phyloP scores from a whole-genome alignment of 2,329 filamentous ascomycete genomes.

The Colletotrichum horii region DNA sequence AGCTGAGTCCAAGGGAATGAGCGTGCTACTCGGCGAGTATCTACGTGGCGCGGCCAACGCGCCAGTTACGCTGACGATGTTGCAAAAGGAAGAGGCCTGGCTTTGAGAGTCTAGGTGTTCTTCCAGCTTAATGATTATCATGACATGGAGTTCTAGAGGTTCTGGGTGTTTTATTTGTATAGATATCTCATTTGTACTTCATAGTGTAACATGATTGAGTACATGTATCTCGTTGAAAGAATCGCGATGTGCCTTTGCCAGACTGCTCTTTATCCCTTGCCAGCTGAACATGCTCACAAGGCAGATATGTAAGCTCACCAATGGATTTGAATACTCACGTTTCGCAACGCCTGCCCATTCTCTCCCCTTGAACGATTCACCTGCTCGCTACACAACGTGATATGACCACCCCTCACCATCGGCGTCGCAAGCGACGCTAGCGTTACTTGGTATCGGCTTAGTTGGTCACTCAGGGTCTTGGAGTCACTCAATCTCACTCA shows the following conservation, averaged over 20 bases:
- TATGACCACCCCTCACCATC: fast-evolving
- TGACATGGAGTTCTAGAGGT: neutral
- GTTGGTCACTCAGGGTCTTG: neutral
- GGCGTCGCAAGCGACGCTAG: fast-evolving
- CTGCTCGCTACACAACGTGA: neutral
- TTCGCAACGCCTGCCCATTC: no score
- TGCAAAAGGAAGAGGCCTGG: neutral
- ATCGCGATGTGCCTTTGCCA: neutral
- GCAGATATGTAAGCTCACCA: neutral
- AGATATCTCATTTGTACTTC: neutral
- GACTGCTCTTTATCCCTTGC: neutral
- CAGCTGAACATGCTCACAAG: neutral
- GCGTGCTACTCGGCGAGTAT: neutral
- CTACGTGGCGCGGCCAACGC: neutral
- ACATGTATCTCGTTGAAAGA: fast-evolving
- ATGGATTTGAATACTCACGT: no score
- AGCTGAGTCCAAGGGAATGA: neutral
- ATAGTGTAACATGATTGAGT: neutral
- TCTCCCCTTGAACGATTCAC: neutral
- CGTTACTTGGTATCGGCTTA: neutral
- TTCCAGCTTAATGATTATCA: neutral
- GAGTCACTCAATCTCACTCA: fast-evolving
- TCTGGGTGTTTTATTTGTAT: neutral
- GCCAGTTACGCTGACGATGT: neutral
- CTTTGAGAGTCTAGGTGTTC: neutral